Percentiles rank a stretch among this genome's conserved stretches.
phyloP scores from a whole-genome alignment of 2,329 filamentous ascomycete species.

The Neofusicoccum sp. region DNA sequence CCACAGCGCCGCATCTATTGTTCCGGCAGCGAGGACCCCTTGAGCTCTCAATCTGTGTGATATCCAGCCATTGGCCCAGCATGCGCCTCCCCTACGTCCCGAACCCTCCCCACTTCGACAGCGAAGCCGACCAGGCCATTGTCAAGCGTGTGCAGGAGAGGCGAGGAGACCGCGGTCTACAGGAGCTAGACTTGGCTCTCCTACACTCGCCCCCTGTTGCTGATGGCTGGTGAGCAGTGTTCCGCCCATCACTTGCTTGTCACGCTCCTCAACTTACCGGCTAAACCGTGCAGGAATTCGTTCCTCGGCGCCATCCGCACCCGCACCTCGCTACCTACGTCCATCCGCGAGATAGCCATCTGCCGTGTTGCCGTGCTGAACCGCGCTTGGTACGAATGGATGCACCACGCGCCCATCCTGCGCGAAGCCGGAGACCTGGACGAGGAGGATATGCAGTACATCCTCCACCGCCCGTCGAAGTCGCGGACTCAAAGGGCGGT shows the following conservation, averaged over 20 bases:
- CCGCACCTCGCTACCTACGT: conserved; percentile 48
- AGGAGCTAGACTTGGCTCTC: conserved; percentile 54
- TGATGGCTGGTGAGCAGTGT: conserved; percentile 51
- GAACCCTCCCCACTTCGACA: conserved; percentile 49
- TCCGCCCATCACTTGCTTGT: background rate
- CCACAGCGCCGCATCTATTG: background rate
- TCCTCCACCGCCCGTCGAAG: conserved; percentile 19
- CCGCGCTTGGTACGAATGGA: conserved; percentile 82
- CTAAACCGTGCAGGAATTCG: conserved; percentile 43
- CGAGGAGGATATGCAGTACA: conserved; percentile 43
- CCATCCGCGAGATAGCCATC: conserved; percentile 73
- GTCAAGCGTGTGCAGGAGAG: conserved; percentile 52
- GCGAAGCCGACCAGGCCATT: conserved; percentile 49
- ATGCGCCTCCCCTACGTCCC: conserved; percentile 58
- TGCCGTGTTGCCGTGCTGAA: conserved; percentile 79
- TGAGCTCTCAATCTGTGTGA: background rate
- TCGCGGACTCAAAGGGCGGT: background rate
- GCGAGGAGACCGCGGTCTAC: conserved; percentile 49
- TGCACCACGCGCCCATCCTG: conserved; percentile 68
- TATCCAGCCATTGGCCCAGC: background rate
- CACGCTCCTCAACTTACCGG: background rate
- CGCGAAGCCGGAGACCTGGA: conserved; percentile 58
- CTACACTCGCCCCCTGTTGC: conserved; percentile 56
- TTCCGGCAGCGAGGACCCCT: background rate
- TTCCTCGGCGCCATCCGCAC: conserved; percentile 58